phyloP scores from a whole-genome alignment of 2,329 filamentous ascomycete species.

The Periconia sp. region DNA sequence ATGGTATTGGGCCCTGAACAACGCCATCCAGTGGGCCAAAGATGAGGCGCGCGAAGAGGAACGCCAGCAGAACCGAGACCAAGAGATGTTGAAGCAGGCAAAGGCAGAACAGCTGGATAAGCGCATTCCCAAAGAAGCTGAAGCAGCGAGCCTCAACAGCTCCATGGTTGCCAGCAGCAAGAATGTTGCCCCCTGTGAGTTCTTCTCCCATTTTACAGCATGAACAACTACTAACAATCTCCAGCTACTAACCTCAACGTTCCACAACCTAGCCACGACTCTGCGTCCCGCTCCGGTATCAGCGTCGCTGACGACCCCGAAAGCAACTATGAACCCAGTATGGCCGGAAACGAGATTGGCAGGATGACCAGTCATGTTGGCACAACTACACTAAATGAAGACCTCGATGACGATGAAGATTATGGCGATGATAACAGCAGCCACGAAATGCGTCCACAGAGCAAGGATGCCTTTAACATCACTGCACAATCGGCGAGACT shows the following conservation, averaged over 20 bases:
- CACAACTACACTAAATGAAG: slow-evolving; percentile 58
- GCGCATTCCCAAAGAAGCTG: slow-evolving; percentile 46
- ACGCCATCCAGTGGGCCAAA: slow-evolving; percentile 97
- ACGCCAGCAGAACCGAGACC: slow-evolving; percentile 70
- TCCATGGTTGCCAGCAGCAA: slow-evolving; percentile 31
- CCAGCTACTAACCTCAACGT: slow-evolving; percentile 52
- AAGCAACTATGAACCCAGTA: slow-evolving; percentile 60
- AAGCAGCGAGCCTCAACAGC: slow-evolving; percentile 42
- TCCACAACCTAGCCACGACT: slow-evolving; percentile 47
- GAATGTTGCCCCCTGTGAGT: slow-evolving; percentile 28
- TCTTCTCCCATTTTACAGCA: too few species aligned
- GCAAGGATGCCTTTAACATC: slow-evolving; percentile 94
- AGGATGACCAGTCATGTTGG: slow-evolving; percentile 53
- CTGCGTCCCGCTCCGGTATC: slow-evolving; percentile 44
- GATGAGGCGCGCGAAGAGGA: slow-evolving; percentile 94
- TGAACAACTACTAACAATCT: slow-evolving; percentile 10
- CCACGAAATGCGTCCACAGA: slow-evolving; percentile 70
- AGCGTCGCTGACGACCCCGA: slow-evolving; percentile 58
- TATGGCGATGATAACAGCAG: slow-evolving; percentile 80
- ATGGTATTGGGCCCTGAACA: slow-evolving; percentile 99
- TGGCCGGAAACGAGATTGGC: slow-evolving; percentile 56
- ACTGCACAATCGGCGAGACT: slow-evolving; percentile 93
- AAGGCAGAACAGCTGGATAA: slow-evolving; percentile 71
- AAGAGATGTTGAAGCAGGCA: slow-evolving; percentile 72
- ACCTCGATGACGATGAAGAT: slow-evolving; percentile 68